Percentiles rank a stretch among this genome's conserved stretches.
phyloP scores from a whole-genome alignment of 768 basidiomycete species.

The Scleroderma bovista region DNA sequence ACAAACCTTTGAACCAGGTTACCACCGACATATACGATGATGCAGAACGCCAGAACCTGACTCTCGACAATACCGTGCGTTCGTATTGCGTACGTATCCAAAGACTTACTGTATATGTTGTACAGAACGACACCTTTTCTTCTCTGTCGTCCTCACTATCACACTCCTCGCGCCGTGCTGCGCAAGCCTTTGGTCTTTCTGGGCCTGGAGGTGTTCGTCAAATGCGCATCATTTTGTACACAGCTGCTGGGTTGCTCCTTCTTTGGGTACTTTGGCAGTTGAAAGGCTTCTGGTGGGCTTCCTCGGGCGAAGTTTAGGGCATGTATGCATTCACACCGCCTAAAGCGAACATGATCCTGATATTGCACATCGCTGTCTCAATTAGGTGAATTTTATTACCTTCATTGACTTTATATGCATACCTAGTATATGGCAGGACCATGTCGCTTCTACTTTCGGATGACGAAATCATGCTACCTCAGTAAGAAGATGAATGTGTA shows the following conservation, averaged over 20 bases:
- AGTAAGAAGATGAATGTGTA: too few relatives aligned
- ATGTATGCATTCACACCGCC: slow-evolving; percentile 5
- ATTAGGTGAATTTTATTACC: neutral
- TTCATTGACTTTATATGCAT: neutral
- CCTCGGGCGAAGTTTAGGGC: slow-evolving; percentile 16
- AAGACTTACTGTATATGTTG: neutral
- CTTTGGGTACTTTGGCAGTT: slow-evolving; percentile 55
- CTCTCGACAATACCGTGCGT: slow-evolving; percentile 72
- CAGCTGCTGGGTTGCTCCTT: slow-evolving; percentile 48
- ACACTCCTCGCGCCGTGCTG: slow-evolving; percentile 64
- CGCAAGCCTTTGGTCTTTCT: slow-evolving; percentile 63
- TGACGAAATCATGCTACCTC: too few relatives aligned
- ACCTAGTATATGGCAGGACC: too few relatives aligned
- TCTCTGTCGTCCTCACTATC: slow-evolving; percentile 58
- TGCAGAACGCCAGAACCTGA: slow-evolving; percentile 74
- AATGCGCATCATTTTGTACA: slow-evolving; percentile 59
- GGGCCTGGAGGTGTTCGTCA: slow-evolving; percentile 62
- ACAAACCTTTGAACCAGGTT: slow-evolving; percentile 43
- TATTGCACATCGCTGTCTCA: neutral
- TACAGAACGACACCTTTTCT: slow-evolving; percentile 60
- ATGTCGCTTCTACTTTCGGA: too few relatives aligned
- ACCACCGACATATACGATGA: slow-evolving; percentile 85
- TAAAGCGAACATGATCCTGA: neutral
- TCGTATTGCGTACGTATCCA: neutral
- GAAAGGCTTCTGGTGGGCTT: slow-evolving; percentile 42